Conservation (phyloP, 2,329 filamentous ascomycete genomes). For the Colletotrichum sojae region DNA sequence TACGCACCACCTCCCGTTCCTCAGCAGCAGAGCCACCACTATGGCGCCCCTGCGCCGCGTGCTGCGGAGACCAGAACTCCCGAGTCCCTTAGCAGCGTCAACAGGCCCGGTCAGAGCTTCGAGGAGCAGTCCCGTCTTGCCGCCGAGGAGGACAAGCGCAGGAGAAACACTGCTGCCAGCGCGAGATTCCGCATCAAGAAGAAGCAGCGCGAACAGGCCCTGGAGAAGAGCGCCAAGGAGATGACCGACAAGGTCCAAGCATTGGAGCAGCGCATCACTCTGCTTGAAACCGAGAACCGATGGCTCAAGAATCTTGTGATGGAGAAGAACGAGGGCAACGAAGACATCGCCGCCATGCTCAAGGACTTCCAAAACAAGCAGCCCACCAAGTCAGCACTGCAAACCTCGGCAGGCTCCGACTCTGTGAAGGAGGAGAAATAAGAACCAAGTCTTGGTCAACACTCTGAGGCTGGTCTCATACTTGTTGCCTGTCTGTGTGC, state of each 20-base stretch:
- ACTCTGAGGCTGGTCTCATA: not conserved
- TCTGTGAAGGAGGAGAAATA: constrained; percentile 26
- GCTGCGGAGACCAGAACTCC: constrained; percentile 63
- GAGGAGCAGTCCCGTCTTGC: constrained; percentile 81
- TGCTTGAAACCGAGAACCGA: constrained; percentile 87
- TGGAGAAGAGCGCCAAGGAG: constrained; percentile 86
- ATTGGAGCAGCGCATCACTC: constrained; percentile 80
- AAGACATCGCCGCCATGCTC: constrained; percentile 65
- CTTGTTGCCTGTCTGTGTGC: constrained; percentile 2
- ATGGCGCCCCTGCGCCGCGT: constrained; percentile 44
- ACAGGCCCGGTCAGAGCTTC: constrained; percentile 65
- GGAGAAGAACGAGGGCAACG: constrained; percentile 81
- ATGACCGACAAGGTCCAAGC: constrained; percentile 83
- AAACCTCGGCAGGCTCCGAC: constrained; percentile 10
- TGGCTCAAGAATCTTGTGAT: constrained; percentile 86
- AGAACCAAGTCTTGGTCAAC: not conserved
- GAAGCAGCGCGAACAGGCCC: constrained; percentile 92
- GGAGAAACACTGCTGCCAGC: constrained; percentile 89
- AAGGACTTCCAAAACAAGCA: constrained; percentile 63
- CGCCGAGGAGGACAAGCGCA: constrained; percentile 91
- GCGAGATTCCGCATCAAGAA: constrained; percentile 95
- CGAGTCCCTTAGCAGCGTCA: constrained; percentile 54
- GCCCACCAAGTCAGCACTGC: constrained; percentile 34
- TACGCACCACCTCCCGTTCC: constrained; percentile 56
- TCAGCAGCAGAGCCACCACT: constrained; percentile 51